phyloP scores from a whole-genome alignment of 1,139 yeast genomes.

The Pichia sp. region DNA sequence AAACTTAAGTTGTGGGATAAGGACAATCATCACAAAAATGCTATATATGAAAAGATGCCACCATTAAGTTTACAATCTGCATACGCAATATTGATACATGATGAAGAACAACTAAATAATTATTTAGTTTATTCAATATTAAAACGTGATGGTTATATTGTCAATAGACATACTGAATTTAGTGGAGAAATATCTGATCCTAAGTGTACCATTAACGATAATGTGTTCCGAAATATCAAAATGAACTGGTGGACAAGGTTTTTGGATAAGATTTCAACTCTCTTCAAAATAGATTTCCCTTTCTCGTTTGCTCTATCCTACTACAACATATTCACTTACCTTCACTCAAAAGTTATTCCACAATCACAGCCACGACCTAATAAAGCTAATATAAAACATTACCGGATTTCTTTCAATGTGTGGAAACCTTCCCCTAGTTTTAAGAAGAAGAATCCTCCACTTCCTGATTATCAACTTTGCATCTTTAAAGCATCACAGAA shows the following conservation, averaged over 20 bases:
- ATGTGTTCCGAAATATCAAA: conserved; percentile 8
- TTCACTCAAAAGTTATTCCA: conserved; percentile 10
- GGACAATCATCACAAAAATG: conserved; percentile 17
- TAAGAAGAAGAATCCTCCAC: conserved; percentile 60
- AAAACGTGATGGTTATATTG: conserved; percentile 74
- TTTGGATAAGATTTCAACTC: conserved; percentile 5
- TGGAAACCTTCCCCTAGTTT: conserved; percentile 81
- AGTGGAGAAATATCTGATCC: conserved; percentile 5
- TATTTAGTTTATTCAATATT: conserved; percentile 69
- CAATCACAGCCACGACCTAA: conserved; percentile 8
- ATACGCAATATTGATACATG: conserved; percentile 46
- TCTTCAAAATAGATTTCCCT: conserved; percentile 13
- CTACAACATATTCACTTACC: conserved; percentile 14
- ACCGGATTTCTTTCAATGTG: conserved; percentile 45
- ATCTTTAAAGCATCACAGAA: conserved; percentile 44
- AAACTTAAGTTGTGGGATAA: conserved; percentile 39
- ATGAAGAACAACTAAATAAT: conserved; percentile 41
- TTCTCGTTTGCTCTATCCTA: conserved; percentile 14
- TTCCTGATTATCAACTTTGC: conserved; percentile 69
- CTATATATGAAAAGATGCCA: conserved; percentile 24
- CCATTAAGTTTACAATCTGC: conserved; percentile 60
- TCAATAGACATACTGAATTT: conserved; percentile 31
- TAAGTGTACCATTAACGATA: neutral
- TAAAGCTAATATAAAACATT: neutral
- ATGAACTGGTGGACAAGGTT: conserved; percentile 13